These are phyloP conservation scores for Tetratostichococcus sp. DNA, from an alignment of 139 green algal species.

Conservation along the genomic window DNA sequence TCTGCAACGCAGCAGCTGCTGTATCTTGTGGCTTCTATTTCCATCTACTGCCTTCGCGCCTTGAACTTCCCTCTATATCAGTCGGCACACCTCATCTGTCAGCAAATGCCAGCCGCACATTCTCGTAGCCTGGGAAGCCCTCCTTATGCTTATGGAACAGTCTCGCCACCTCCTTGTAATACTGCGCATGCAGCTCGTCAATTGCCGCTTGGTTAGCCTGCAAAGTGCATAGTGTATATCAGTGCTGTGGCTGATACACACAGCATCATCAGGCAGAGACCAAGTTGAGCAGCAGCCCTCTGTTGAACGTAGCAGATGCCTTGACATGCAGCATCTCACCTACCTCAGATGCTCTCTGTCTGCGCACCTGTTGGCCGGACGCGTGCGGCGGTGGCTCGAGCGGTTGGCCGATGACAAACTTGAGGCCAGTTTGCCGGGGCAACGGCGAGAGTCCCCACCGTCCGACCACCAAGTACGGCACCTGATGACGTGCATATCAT, in stretches of 20 bases:
- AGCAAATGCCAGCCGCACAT: conserved; percentile 31
- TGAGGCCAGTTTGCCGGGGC: conserved; percentile 39
- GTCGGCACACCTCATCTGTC: not conserved
- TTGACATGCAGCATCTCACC: too few species aligned
- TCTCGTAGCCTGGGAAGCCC: conserved; percentile 45
- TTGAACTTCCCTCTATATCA: not conserved
- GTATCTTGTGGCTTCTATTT: too few species aligned
- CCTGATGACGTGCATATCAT: conserved; percentile 1
- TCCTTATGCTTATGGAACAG: conserved; percentile 44
- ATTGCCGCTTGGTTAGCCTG: conserved; percentile 35
- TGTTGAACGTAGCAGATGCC: too few species aligned
- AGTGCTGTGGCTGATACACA: too few species aligned
- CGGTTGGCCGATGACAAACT: conserved; percentile 67
- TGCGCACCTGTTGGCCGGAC: conserved; percentile 9
- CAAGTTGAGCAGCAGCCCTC: too few species aligned
- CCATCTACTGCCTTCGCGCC: too few species aligned
- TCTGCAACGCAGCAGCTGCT: too few species aligned
- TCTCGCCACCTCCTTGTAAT: conserved; percentile 44
- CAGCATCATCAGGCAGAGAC: not conserved
- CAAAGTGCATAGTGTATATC: too few species aligned
- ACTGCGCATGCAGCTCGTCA: conserved; percentile 44
- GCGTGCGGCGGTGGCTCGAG: conserved; percentile 35
- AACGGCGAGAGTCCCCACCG: conserved; percentile 62
- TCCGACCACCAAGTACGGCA: conserved; percentile 69
- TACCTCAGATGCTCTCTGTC: too few species aligned